Evolutionary conservation across 805 yeast genomes (phyloP).

Genomic region (Ogataea neopini): DNA sequence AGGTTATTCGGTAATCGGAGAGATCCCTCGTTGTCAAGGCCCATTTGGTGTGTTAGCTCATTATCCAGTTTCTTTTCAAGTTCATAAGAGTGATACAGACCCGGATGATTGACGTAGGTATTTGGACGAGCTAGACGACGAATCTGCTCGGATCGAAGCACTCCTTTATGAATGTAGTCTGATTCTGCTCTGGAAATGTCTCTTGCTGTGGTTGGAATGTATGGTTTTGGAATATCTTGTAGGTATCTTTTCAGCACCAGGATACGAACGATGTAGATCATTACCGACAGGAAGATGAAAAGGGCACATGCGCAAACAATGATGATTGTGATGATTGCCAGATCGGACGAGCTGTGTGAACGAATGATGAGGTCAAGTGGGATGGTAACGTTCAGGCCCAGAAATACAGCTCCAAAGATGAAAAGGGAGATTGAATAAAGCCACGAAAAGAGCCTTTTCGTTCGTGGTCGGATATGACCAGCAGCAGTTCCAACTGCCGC

Average conservation of each 20-base stretch:
- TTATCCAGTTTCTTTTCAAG: constrained; percentile 4
- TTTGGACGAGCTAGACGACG: constrained; percentile 43
- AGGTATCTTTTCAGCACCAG: constrained; percentile 56
- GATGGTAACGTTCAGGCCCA: constrained; percentile 67
- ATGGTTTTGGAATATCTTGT: constrained; percentile 76
- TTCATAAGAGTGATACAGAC: constrained; percentile 37
- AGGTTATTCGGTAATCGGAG: constrained; percentile 29
- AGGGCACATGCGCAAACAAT: constrained; percentile 71
- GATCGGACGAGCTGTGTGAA: constrained; percentile 51
- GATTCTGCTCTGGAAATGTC: constrained; percentile 56
- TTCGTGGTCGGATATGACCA: constrained; percentile 20
- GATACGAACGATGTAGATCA: constrained; percentile 60
- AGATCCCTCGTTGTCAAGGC: neutral
- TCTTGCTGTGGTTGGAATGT: constrained; percentile 64
- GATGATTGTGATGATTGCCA: constrained; percentile 79
- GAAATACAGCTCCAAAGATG: constrained; percentile 40
- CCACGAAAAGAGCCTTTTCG: constrained; percentile 37
- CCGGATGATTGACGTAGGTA: constrained; percentile 49
- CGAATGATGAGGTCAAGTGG: constrained; percentile 78
- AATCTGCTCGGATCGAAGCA: constrained; percentile 44
- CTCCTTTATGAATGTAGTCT: constrained; percentile 40
- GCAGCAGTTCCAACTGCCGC: no score
- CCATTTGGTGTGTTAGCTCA: constrained; percentile 5
- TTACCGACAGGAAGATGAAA: constrained; percentile 50
- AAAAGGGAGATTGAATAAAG: constrained; percentile 46